These are phyloP conservation scores for Thraustochytrium striatum DNA, from an alignment of 352 stramenopile genomes.

Conservation along the genomic window DNA sequence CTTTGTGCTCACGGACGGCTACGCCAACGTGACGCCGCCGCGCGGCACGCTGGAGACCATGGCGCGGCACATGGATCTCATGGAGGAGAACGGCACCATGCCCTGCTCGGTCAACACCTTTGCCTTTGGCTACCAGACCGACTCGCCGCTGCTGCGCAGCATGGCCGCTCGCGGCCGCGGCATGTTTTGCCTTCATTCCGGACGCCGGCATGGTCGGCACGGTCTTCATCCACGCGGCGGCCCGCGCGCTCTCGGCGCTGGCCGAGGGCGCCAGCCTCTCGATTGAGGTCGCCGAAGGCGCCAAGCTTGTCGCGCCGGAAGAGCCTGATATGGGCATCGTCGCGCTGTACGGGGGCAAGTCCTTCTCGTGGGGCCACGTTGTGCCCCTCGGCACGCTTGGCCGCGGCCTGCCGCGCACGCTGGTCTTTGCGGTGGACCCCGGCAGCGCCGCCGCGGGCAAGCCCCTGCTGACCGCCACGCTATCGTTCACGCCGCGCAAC, in stretches of 20 bases:
- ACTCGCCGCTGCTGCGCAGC: conserved; percentile 42
- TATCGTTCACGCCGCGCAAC: background rate
- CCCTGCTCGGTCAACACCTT: conserved; percentile 53
- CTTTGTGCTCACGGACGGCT: conserved; percentile 53
- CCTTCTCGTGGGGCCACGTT: background rate
- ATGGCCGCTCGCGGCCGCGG: conserved; percentile 45
- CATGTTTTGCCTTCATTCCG: conserved; percentile 54
- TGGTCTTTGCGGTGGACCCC: background rate
- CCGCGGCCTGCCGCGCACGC: background rate
- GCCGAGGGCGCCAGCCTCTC: conserved; percentile 13
- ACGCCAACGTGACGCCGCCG: conserved; percentile 51
- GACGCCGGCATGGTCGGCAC: conserved; percentile 55
- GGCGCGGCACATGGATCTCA: conserved; percentile 27
- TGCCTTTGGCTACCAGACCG: conserved; percentile 55
- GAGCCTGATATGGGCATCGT: background rate
- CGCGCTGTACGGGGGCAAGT: background rate
- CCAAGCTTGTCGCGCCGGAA: background rate
- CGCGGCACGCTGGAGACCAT: conserved; percentile 51
- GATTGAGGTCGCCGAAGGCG: background rate
- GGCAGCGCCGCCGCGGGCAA: background rate
- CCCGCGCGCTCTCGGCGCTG: conserved; percentile 20
- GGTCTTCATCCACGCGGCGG: conserved; percentile 52
- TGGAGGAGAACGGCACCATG: background rate
- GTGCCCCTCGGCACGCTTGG: background rate
- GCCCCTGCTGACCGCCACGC: background rate